Base-by-base conservation (phyloP, 139 green algal species). In the Parachlorella kessleri region DNA sequence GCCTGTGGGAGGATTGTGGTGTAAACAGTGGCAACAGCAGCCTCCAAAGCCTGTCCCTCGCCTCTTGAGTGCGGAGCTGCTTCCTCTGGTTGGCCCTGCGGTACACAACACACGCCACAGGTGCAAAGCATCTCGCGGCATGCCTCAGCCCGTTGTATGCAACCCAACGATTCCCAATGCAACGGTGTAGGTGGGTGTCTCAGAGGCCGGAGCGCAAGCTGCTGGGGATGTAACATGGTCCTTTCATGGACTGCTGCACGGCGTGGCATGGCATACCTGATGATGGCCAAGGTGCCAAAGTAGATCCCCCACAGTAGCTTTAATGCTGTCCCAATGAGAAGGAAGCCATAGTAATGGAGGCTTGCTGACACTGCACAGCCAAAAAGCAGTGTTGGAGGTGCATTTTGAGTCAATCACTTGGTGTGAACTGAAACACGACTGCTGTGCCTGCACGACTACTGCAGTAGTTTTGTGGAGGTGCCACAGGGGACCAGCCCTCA, bases 1-100 rank as follows among this genome's bases (percentile, higher is more conserved):
- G 30, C 59, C 7, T 37, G 10, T 70, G 64, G 23, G 30, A 59
- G 42, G 70, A 32, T 7, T 68, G 73, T 9, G 59, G 33, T 14
- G 67, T 76, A 36, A 86, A 65, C 40, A 86, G 70, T 24, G 81
- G 81, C 54, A 71, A 72, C 35, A 86, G 79, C 38, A 86, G 48
- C 14, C 70, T 74, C 69, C 72, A 83, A 2, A 86, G 55, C 14
- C 70, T 32, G 37, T 86, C 81, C n/a, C 80, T 55, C 35, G 77
- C 81, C 40, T 75, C 55, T 33, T 86, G 76, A 48, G 76, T 82
- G 40, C 66, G 64, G 33, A 40, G 37, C 3, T 75, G 0, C 28
- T 32, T 36, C 10, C 66, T 38, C 40, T 82, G 76, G 35, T 76
- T 76, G 33, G n/a, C n/a, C n/a, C n/a, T n/a, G n/a, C n/a, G n/a